Evolutionary conservation across 2,329 filamentous ascomycete genomes (phyloP), one percentile per base, ranked within the genome.

Genomic region (Alternaria angustiovoidea): DNA sequence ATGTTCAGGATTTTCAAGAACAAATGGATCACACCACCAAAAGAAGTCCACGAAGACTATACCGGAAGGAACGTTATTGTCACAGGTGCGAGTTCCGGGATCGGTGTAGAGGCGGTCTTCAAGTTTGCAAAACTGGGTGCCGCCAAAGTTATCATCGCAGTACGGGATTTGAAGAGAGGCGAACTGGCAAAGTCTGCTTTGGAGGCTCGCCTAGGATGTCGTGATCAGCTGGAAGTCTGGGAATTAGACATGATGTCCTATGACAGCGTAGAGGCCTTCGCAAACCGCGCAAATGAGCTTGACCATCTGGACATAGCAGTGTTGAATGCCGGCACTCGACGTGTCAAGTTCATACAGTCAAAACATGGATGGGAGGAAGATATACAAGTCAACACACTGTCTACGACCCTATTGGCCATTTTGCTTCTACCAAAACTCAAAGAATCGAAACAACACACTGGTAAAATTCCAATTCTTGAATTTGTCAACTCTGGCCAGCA

Each of bases 321-420:
- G 6, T 55, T 81, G 22, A 82, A 82, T 56, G 80, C 80, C n/a
- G 80, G 79, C 5, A 55, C 75, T 12, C 63, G 68, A 22, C 66
- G 68, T 38, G 54, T 57, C 12, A 53, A 61, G 3, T 80, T 71
- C 49, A 53, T 62, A 7, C 51, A 66, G 26, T 72, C 72, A 1
- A 44, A 34, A 16, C 67, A 78, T 63, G 79, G 78, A 18, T 81
- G 75, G 74, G 80, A 82, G 65, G 69, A 75, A 51, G 83, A 80
- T 2, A 63, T 89, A 11, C 86, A 89, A 69, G 83, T 88, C 64
- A 88, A 89, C 67, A 79, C 83, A 1, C 74, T 89, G 2, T 86
- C 85, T 2, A 89, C 85, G 1, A 79, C 82, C 7, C 77, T 88
- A 1, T 74, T 89, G 7, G 84, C 80, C 0, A 63, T 88, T 3